Evolutionary conservation across 257 asterid genomes (phyloP), one percentile per base, ranked within the genome.

Genomic region (Solanum boliviense): DNA sequence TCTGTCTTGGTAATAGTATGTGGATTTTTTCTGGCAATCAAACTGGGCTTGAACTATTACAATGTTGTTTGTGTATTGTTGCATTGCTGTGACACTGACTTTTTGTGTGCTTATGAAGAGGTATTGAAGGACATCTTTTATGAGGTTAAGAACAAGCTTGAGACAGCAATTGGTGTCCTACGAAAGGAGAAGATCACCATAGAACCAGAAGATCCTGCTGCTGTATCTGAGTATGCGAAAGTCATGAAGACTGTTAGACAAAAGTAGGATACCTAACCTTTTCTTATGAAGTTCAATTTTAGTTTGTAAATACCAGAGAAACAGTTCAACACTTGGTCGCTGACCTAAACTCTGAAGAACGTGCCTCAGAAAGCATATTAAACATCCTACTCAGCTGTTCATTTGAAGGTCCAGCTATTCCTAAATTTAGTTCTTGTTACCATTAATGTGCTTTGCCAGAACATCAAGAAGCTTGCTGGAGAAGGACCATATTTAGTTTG

Each of bases 71-170:
- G 38, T 27, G 67, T 44, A 27, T 7, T 73, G 62, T 71, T 88
- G 65, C 84, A 38, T 74, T 78, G 87, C 36, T 87, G 87, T 87
- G 86, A 52, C 85, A 65, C 90, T 92, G 87, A 91, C 92, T 89
- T 86, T 60, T 62, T 2, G 18, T 90, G 88, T 90, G 71, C 84
- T 52, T 92, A 29, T 93, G 92, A 90, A 97, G 99, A 97, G 91
- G 84, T 96, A 95, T 92, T 97, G 96, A 97, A 97, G 98, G 94
- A 95, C 89, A 93, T 96, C 70, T 97, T 97, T 89, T 94, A 93
- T 29, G 99, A 97, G 88, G 95, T 97, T 73, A 96, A 94, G 95
- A 97, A 95, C 83, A 97, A 97, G 88, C 95, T 93, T 85, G 99
- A 97, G 91, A 96, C 98, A 72, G 99, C 99, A 75, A 65, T 96